Evolutionary conservation across 805 yeast species (phyloP), one percentile per base, ranked within the genome.

Genomic region (Wickerhamia fluorescens): DNA sequence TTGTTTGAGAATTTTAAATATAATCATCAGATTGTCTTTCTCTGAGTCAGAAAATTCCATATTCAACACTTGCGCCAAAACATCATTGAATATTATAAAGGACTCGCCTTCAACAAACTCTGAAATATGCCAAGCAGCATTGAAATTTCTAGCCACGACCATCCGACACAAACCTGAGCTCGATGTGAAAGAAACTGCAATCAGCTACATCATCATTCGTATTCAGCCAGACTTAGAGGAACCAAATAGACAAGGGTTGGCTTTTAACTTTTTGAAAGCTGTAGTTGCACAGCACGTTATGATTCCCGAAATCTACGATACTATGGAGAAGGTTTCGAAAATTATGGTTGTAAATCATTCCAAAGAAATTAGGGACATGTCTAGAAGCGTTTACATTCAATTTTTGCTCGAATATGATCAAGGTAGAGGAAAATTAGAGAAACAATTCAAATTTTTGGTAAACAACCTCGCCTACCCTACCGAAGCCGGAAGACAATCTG

Each of bases 351-450:
- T 95, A 1, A 85, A 83, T 53, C 95, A 86, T 34, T 68, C 89
- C 3, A 73, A 73, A 28, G 86, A 79, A 45, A 83, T 86, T 30
- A 69, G 97, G 34, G 88, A 81, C 43, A 77, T 82, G 53, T 75
- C 96, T 6, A 71, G 97, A 54, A 73, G 84, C 39, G 75, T 82
- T 2, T 92, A 76, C 49, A 81, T 75, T 51, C 87, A 78, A 44
- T 92, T 92, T 44, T 58, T 92, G 47, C 81, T 86, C 81, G 95
- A 87, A 44, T 92, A 84, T 47, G 97, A 95, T 44, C 96, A 89
- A 58, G 87, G 97, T 18, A 70, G 78, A 43, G 87, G 89, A 4
- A 72, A 85, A 39, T 52, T 92, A 27, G 92, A 83, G 38, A 83
- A 79, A 42, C 94, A 85, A 40, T 78, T 89, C 56, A 75, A 78